These are phyloP conservation scores for Leonotis leonurus DNA, from an alignment of 257 asterid species.

Conservation along the genomic window DNA sequence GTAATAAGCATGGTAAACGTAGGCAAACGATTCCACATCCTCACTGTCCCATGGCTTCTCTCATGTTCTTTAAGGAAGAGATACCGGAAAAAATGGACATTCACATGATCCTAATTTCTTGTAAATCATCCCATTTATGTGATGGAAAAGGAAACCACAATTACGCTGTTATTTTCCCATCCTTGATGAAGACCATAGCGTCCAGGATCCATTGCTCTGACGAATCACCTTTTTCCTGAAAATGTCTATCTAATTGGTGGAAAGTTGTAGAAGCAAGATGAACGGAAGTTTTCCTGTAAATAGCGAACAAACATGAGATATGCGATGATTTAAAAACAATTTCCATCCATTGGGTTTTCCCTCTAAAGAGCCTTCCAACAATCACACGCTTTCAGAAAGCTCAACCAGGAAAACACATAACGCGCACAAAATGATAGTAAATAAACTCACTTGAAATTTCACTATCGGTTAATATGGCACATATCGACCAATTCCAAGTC, in stretches of 20 bases:
- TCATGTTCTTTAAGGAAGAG: constrained; percentile 82
- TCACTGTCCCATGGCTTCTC: constrained; percentile 97
- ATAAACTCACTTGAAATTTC: background rate
- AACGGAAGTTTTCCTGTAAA: constrained; percentile 73
- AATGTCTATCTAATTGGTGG: constrained; percentile 48
- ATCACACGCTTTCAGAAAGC: constrained; percentile 29
- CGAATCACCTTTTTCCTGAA: constrained; percentile 36
- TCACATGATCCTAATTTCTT: constrained; percentile 82
- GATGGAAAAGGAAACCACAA: constrained; percentile 99
- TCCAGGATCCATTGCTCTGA: constrained; percentile 77
- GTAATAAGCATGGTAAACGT: constrained; percentile 72
- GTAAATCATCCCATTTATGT: constrained; percentile 91
- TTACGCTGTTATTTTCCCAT: constrained; percentile 99
- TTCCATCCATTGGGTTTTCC: constrained; percentile 39
- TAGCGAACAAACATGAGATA: constrained; percentile 63
- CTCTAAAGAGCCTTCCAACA: constrained; percentile 41
- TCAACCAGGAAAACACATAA: no score
- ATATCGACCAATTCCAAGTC: background rate
- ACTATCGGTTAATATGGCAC: background rate
- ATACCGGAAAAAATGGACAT: no score
- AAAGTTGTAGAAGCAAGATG: constrained; percentile 60
- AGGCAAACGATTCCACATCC: constrained; percentile 98
- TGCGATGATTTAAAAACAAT: constrained; percentile 38
- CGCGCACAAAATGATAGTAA: background rate
- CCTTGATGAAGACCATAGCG: constrained; percentile 97